These are phyloP conservation scores for Neurospora sp. DNA, from an alignment of 495 filamentous ascomycete genomes.

Conservation along the genomic window DNA sequence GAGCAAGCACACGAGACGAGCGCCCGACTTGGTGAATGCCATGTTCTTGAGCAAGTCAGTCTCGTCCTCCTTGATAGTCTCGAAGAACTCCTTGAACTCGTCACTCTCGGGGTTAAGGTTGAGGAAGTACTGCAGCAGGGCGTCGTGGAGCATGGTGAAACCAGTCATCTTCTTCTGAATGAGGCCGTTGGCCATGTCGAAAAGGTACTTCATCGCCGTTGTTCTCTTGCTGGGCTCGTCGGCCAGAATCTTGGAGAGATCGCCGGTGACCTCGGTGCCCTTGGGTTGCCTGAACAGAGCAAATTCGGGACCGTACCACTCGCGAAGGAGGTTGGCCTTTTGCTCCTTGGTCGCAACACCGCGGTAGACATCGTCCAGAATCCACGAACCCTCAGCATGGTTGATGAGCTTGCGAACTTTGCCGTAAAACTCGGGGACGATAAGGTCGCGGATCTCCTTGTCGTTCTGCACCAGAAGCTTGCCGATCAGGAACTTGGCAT, in stretches of 20 bases:
- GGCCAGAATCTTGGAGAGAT: constrained; percentile 63
- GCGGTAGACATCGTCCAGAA: constrained; percentile 92
- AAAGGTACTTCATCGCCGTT: constrained; percentile 74
- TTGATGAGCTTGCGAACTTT: constrained; percentile 85
- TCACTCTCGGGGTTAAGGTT: constrained; percentile 63
- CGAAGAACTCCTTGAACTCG: constrained; percentile 78
- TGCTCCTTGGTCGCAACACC: constrained; percentile 74
- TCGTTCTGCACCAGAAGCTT: constrained; percentile 90
- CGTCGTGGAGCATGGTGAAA: constrained; percentile 94
- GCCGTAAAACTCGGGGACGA: constrained; percentile 91
- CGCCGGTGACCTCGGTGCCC: constrained; percentile 37
- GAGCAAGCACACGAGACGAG: constrained; percentile 67
- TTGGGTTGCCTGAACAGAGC: constrained; percentile 58
- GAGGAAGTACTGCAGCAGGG: constrained; percentile 93
- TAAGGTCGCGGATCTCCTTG: constrained; percentile 68
- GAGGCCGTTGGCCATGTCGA: constrained; percentile 76
- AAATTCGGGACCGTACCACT: constrained; percentile 97
- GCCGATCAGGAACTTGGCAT: constrained; percentile 91
- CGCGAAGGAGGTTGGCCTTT: constrained; percentile 67
- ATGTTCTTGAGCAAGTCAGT: constrained; percentile 85
- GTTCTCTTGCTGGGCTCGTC: constrained; percentile 72
- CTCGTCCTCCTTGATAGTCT: constrained; percentile 83
- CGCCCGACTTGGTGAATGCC: constrained; percentile 85
- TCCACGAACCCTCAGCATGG: constrained; percentile 92
- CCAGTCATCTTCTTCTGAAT: constrained; percentile 92